Evolutionary conservation across 176 grass and related monocot species (phyloP).

Genomic region (Phyllostachys edulis): DNA sequence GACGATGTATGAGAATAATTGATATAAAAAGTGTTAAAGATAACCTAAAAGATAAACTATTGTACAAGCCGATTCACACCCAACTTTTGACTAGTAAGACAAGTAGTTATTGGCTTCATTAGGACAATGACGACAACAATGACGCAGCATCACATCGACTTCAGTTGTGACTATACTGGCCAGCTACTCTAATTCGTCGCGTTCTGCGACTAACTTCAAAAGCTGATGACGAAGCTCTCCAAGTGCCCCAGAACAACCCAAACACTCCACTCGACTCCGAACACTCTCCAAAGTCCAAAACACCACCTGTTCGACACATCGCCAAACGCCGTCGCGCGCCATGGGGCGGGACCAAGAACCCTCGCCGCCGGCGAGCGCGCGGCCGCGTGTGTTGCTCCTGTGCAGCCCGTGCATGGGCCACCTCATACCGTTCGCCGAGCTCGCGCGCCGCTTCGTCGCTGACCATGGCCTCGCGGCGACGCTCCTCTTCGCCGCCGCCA

Average conservation of each 20-base stretch:
- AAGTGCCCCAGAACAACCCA: neutral
- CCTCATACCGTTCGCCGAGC: constrained; percentile 63
- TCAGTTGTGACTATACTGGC: neutral
- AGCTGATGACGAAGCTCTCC: neutral
- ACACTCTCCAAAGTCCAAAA: neutral
- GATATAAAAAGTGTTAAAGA: too few relatives aligned
- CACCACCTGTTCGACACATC: neutral
- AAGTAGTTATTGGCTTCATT: too few relatives aligned
- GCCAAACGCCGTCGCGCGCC: neutral
- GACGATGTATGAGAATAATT: too few relatives aligned
- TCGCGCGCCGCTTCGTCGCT: constrained; percentile 52
- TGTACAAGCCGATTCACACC: too few relatives aligned
- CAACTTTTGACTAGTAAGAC: too few relatives aligned
- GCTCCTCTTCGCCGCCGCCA: constrained; percentile 51
- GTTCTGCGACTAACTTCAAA: neutral
- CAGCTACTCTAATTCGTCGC: neutral
- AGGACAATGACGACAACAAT: neutral
- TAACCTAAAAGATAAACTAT: too few relatives aligned
- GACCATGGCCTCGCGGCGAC: constrained; percentile 56
- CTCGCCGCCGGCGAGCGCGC: neutral
- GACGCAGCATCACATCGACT: neutral
- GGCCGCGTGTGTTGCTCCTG: constrained; percentile 44
- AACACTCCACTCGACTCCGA: neutral
- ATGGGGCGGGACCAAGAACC: constrained; percentile 8
- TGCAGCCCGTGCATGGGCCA: constrained; percentile 73